Percentiles rank a stretch among this genome's conserved stretches.
phyloP scores from a whole-genome alignment of 805 yeast genomes.

The Clavispora fructus region DNA sequence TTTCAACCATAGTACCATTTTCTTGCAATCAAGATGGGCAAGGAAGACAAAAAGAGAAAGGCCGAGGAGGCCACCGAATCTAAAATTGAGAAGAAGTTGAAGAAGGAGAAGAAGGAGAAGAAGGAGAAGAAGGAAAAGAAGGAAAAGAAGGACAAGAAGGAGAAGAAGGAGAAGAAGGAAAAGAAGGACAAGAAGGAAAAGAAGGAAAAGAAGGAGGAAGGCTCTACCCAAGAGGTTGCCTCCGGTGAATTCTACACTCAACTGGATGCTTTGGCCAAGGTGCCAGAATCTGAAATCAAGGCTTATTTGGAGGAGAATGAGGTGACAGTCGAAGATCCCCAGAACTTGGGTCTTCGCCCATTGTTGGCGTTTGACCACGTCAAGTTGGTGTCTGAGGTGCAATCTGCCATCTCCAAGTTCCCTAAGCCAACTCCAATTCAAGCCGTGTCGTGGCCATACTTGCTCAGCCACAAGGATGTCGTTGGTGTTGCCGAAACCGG shows the following conservation, averaged over 20 bases:
- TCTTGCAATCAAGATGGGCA: slow-evolving; percentile 9
- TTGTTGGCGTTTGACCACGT: slow-evolving; percentile 63
- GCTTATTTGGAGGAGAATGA: slow-evolving; percentile 65
- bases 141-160: slow-evolving; percentile 31
- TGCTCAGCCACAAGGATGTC: slow-evolving; percentile 74
- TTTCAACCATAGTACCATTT: neutral
- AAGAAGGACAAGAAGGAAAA: slow-evolving; percentile 13
- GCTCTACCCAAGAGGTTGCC: slow-evolving; percentile 18
- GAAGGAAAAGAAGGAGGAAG: slow-evolving; percentile 16
- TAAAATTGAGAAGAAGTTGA: slow-evolving; percentile 23
- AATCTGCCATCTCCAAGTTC: slow-evolving; percentile 60
- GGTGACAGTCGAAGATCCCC: slow-evolving; percentile 73
- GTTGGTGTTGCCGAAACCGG: slow-evolving; percentile 99
- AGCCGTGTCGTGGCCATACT: slow-evolving; percentile 90
- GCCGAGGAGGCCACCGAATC: slow-evolving; percentile 20
- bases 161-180: slow-evolving; percentile 16
- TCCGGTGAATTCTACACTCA: slow-evolving; percentile 28
- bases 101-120: slow-evolving; percentile 22
- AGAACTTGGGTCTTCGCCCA: slow-evolving; percentile 53
- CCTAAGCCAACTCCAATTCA: slow-evolving; percentile 95
- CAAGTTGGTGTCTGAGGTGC: slow-evolving; percentile 47
- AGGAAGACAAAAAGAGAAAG: slow-evolving; percentile 28
- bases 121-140: slow-evolving; percentile 36
- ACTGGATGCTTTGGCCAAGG: slow-evolving; percentile 31
- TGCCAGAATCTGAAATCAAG: slow-evolving; percentile 53